Evolutionary conservation across 805 yeast genomes (phyloP).

Genomic region (Zygotorulaspora danielsina): DNA sequence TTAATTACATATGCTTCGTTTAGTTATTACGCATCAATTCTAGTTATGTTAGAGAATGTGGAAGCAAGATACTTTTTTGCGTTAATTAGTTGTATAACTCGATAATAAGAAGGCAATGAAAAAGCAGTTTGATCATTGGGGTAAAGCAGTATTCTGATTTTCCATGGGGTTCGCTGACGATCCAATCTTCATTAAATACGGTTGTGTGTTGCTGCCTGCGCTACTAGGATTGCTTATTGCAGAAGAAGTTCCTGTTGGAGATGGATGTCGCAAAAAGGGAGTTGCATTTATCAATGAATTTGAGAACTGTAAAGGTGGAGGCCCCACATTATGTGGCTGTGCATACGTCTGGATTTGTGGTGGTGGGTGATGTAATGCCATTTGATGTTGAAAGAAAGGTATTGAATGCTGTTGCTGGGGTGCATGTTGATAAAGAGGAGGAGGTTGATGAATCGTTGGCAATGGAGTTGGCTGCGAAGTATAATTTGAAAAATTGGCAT

Average conservation of each 20-base stretch:
- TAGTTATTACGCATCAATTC: too few relatives aligned
- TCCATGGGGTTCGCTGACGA: neutral
- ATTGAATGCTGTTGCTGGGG: neutral
- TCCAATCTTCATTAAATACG: neutral
- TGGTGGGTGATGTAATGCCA: neutral
- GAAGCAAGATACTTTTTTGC: too few relatives aligned
- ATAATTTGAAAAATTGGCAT: constrained; percentile 7
- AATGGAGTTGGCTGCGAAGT: constrained; percentile 9
- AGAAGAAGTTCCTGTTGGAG: neutral
- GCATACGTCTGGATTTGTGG: neutral
- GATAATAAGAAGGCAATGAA: too few relatives aligned
- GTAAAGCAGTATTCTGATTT: constrained; percentile 1
- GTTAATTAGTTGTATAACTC: too few relatives aligned
- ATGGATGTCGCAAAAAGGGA: neutral
- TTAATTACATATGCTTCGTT: too few relatives aligned
- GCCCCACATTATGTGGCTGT: neutral
- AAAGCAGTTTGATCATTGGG: too few relatives aligned
- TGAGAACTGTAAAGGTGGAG: neutral
- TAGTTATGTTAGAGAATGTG: too few relatives aligned
- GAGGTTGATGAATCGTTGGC: constrained; percentile 7
- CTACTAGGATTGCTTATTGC: neutral
- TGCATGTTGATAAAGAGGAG: constrained; percentile 6
- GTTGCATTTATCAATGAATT: neutral
- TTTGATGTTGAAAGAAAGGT: constrained; percentile 1
- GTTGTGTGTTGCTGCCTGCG: neutral